These are phyloP conservation scores for Kockovaella imperatae DNA, from an alignment of 768 basidiomycete genomes.

Conservation along the genomic window DNA sequence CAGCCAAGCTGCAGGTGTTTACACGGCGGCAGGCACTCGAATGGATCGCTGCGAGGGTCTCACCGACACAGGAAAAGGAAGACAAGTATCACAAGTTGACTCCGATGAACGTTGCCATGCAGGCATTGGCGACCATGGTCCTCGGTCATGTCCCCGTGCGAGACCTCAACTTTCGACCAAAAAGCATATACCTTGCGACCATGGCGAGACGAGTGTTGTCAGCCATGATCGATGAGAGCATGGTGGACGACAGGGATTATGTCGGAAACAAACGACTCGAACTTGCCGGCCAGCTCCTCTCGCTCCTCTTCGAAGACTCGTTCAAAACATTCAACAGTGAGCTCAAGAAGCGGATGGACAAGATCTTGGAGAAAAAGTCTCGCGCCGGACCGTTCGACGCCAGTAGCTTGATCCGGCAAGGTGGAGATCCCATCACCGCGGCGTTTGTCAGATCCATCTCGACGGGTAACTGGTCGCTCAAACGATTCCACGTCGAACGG, in stretches of 20 bases:
- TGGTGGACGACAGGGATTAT: constrained; percentile 97
- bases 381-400: constrained; percentile 92
- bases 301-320: constrained; percentile 91
- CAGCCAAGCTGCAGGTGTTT: constrained; percentile 66
- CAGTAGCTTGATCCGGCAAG: constrained; percentile 79
- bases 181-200: constrained; percentile 92
- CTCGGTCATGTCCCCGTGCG: constrained; percentile 90
- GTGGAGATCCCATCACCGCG: constrained; percentile 89
- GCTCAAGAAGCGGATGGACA: constrained; percentile 89
- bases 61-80: constrained; percentile 54
- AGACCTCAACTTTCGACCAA: constrained; percentile 79
- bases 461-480: constrained; percentile 97
- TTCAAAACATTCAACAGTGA: constrained; percentile 98
- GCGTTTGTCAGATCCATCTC: constrained; percentile 96
- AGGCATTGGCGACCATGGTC: constrained; percentile 94
- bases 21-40: constrained; percentile 90
- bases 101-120: constrained; percentile 86
- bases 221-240: constrained; percentile 92
- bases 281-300: constrained; percentile 89
- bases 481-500: constrained; percentile 98
- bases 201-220: constrained; percentile 95
- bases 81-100: constrained; percentile 37
- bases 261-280: constrained; percentile 98
- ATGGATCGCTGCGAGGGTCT: constrained; percentile 88
- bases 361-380: constrained; percentile 90